Evolutionary conservation across 805 yeast species (phyloP), one percentile per base, ranked within the genome.

Genomic region (Komagataella phaffii): DNA sequence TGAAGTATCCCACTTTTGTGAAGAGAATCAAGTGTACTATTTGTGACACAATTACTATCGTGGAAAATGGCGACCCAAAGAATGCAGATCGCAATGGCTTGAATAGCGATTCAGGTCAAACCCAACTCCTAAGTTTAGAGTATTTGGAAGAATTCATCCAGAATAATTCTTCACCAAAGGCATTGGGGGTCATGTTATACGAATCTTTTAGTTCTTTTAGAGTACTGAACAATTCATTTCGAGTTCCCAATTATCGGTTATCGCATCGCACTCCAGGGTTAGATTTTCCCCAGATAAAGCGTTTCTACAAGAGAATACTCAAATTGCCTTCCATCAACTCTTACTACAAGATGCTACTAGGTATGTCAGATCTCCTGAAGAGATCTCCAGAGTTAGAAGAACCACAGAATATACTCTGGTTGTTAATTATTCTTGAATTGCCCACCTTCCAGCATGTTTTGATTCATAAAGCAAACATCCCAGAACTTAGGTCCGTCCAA

Each of bases 341-440:
- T 0, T 70, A 80, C 51, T 76, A 69, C 55, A 73, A 70, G 49
- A 70, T 88, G 43, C 61, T 88, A 17, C 57, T 68, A 3, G 77
- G 83, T 0, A 74, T 78, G 2, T 66, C 76, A 47, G 71, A 72
- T 6, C 66, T 81, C 2, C 64, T 88, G 19, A 78, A 75, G 53
- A 71, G 80, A 24, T 80, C 81, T 1, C 68, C 71, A 5, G 60
- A 60, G 0, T 54, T 70, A 45, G 61, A 69, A 6, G 65, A 70
- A 10, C 75, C 82, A 0, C 57, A 64, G 1, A 70, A 76, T 18
- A 62, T 81, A 24, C 62, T 69, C 47, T 85, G 88, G 83, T 57
- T 87, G 1, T 64, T 87, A 17, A 77, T 87, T 3, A 65, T 87
- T 10, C 64, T 84, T 50, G 90, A 85, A 53, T 77, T 83, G 30